Conservation (phyloP, 768 basidiomycete species). For the Ramaria sp. region DNA sequence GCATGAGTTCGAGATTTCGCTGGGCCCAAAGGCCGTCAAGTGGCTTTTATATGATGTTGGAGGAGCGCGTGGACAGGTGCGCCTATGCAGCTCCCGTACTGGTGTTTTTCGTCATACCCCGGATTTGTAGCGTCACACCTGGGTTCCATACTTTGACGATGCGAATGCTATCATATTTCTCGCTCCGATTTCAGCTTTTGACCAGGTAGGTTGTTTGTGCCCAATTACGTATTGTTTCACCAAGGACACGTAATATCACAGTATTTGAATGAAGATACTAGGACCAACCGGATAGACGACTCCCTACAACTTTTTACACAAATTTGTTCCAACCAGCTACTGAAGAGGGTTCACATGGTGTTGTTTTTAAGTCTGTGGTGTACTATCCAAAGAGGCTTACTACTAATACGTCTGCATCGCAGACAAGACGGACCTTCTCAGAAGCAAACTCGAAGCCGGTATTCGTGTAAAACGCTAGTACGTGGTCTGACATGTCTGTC, state of each 20-base stretch:
- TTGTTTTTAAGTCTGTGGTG: constrained; percentile 32
- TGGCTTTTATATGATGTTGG: constrained; percentile 70
- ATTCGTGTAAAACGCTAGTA: constrained; percentile 67
- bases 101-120: not conserved
- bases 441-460: constrained; percentile 58
- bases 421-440: constrained; percentile 73
- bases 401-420: constrained; percentile 2
- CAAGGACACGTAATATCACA: constrained; percentile 18
- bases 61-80: constrained; percentile 49
- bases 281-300: constrained; percentile 79
- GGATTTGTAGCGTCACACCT: constrained; percentile 39
- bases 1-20: constrained; percentile 71
- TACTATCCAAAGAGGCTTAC: constrained; percentile 21
- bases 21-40: constrained; percentile 59
- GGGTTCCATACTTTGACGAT: constrained; percentile 70
- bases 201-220: constrained; percentile 37
- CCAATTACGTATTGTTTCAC: not conserved
- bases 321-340: constrained; percentile 69
- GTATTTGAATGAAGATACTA: constrained; percentile 82
- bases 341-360: constrained; percentile 45
- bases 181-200: constrained; percentile 69
- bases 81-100: not conserved
- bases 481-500: constrained; percentile 21
- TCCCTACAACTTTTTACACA: constrained; percentile 82
- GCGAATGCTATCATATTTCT: constrained; percentile 76